Evolutionary conservation across 495 filamentous ascomycete genomes (phyloP).

Genomic region (Hamigera avellanea): DNA sequence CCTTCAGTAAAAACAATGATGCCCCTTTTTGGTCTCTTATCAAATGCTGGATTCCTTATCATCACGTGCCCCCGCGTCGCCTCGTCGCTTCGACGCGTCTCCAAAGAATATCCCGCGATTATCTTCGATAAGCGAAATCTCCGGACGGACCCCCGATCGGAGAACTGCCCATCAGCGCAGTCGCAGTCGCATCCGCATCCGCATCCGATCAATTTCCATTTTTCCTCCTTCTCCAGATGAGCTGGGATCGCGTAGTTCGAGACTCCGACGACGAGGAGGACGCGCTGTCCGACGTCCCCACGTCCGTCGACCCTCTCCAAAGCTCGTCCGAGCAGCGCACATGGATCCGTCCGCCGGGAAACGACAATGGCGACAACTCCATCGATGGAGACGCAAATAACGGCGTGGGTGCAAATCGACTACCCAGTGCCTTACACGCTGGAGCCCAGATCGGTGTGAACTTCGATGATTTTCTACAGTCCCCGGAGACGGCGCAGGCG

Average conservation of each 20-base stretch:
- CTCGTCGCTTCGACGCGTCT: not conserved
- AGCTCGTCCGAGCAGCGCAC: conserved; percentile 7
- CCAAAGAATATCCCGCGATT: not conserved
- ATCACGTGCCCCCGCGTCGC: conserved; percentile 1
- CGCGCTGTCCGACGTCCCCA: conserved; percentile 17
- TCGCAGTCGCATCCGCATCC: not conserved
- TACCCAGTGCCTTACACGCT: not conserved
- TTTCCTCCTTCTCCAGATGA: conserved; percentile 13
- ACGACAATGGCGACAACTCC: conserved; percentile 1
- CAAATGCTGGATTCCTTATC: not conserved
- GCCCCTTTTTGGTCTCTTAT: no score
- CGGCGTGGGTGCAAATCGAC: no score
- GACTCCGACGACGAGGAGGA: conserved; percentile 42
- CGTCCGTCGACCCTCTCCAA: conserved; percentile 11
- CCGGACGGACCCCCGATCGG: no score
- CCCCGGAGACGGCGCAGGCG: conserved; percentile 13
- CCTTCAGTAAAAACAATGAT: no score
- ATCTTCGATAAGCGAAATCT: not conserved
- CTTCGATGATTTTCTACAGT: conserved; percentile 30
- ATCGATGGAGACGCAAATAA: no score
- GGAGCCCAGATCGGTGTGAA: conserved; percentile 17
- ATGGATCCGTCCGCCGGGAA: not conserved
- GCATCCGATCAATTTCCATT: not conserved
- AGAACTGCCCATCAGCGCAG: no score
- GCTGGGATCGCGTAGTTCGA: conserved; percentile 30